These are phyloP conservation scores for Whalleya microplaca DNA, from an alignment of 2,329 filamentous ascomycete genomes.

Conservation along the genomic window DNA sequence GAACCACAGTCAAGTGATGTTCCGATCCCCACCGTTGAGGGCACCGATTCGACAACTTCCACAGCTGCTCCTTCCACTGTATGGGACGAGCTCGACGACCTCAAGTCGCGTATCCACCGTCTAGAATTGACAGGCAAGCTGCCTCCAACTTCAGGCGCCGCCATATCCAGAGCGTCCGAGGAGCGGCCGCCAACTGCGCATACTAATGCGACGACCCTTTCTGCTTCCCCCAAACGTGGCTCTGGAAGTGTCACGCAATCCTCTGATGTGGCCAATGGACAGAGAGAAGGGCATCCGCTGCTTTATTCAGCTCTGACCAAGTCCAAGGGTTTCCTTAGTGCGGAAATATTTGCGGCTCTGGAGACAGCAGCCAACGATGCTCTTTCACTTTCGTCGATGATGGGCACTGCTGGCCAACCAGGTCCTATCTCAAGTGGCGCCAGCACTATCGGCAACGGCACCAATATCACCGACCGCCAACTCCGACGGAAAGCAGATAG, in stretches of 20 bases:
- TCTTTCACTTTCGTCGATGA: conserved; percentile 75
- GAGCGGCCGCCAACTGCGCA: conserved; percentile 90
- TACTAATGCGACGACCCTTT: conserved; percentile 82
- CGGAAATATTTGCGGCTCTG: conserved; percentile 76
- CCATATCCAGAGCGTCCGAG: conserved; percentile 72
- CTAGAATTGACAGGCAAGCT: conserved; percentile 89
- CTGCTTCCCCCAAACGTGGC: conserved; percentile 80
- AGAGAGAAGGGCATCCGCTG: conserved; percentile 71
- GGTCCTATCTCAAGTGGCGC: conserved; percentile 70
- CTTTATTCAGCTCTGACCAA: conserved; percentile 81
- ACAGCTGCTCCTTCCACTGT: conserved; percentile 90
- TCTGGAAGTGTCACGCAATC: conserved; percentile 53
- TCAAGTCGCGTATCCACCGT: conserved; percentile 90
- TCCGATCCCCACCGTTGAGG: conserved; percentile 57
- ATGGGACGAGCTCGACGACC: conserved; percentile 95
- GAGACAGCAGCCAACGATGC: conserved; percentile 85
- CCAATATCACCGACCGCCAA: conserved; percentile 78
- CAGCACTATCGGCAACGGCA: conserved; percentile 59
- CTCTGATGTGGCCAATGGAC: conserved; percentile 48
- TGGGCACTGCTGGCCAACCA: conserved; percentile 72
- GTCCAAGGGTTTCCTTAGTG: conserved; percentile 69
- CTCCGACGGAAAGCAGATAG: conserved; percentile 88
- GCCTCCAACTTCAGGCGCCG: conserved; percentile 79
- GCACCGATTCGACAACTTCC: conserved; percentile 85
- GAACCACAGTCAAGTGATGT: conserved; percentile 44